A percentile compares a stretch with the other conserved stretches of the same genome.
phyloP scores from a whole-genome alignment of 192 early-diverging fungal species.

The Funneliformis geosporum region DNA sequence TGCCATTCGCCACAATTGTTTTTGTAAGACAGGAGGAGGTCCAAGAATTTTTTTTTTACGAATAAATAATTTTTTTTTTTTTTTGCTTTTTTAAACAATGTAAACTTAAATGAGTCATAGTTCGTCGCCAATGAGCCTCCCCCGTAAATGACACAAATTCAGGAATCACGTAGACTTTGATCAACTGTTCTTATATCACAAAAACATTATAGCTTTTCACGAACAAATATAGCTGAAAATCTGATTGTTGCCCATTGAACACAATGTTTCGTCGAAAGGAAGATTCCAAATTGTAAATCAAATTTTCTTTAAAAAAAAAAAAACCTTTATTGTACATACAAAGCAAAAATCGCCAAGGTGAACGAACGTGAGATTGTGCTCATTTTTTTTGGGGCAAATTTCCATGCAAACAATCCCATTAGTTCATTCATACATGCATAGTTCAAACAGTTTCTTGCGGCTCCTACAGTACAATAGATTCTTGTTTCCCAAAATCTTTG shows the following conservation, averaged over 20 bases:
- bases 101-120: not conserved
- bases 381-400: too few species aligned
- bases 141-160: too few species aligned
- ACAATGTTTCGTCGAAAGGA: too few species aligned
- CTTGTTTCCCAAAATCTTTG: too few species aligned
- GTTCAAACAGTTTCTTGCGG: too few species aligned
- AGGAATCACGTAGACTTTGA: too few species aligned
- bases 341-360: too few species aligned
- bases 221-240: not conserved
- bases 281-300: not conserved
- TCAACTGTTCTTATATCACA: not conserved
- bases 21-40: not conserved
- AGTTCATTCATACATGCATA: too few species aligned
- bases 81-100: not conserved
- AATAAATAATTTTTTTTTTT: not conserved
- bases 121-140: not conserved
- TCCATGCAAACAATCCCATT: too few species aligned
- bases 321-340: not conserved
- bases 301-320: not conserved
- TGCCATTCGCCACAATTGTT: not conserved
- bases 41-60: not conserved
- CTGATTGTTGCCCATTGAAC: too few species aligned
- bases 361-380: too few species aligned
- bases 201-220: not conserved
- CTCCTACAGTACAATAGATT: too few species aligned